Conservation (phyloP, 441 rosid genomes). For the Rhodomyrtus psidioides region DNA sequence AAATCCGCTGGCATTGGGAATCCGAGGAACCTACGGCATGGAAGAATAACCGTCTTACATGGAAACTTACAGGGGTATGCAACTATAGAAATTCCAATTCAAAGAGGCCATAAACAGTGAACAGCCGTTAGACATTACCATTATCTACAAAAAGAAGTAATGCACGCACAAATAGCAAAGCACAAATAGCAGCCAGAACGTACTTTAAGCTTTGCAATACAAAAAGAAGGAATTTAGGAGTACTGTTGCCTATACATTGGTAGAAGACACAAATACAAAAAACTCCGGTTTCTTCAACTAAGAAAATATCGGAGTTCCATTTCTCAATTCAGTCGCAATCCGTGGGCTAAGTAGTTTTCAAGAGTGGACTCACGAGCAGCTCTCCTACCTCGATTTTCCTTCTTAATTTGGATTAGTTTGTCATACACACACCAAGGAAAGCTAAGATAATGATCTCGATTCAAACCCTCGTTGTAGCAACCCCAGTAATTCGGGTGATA, state of each 20-base stretch:
- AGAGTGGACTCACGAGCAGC: neutral
- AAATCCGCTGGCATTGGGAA: too few relatives aligned
- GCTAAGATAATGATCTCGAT: conserved; percentile 70
- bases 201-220: neutral
- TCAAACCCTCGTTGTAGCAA: conserved; percentile 51
- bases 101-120: neutral
- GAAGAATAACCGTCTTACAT: neutral
- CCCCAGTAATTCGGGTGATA: conserved; percentile 68
- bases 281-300: neutral
- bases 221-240: neutral
- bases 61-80: neutral
- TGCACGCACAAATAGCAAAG: neutral
- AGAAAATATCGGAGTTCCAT: neutral
- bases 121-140: neutral
- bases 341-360: neutral
- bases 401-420: conserved; percentile 53
- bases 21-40: neutral
- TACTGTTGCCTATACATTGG: neutral
- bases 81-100: too few relatives aligned
- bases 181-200: neutral
- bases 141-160: neutral
- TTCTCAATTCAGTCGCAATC: neutral
- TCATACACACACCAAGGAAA: conserved; percentile 83
- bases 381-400: conserved; percentile 7
- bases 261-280: neutral